Conservation (phyloP, 2,329 filamentous ascomycete genomes). For the Beauveria sp. region DNA sequence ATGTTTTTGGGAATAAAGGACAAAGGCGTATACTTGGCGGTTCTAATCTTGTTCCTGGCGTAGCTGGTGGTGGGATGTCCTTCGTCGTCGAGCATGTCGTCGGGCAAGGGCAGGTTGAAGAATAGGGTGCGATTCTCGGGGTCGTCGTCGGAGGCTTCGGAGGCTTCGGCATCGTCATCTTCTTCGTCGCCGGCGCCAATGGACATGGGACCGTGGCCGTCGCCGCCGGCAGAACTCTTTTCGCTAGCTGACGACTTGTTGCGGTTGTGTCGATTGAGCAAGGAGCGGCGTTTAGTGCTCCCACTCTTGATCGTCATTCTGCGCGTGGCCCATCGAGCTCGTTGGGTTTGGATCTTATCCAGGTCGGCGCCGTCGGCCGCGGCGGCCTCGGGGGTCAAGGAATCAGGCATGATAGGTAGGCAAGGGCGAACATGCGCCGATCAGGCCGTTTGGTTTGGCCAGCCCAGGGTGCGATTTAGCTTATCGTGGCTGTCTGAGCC, state of each 20-base stretch:
- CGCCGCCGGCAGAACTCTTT: conserved; percentile 49
- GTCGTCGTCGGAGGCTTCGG: conserved; percentile 30
- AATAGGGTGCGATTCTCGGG: conserved; percentile 56
- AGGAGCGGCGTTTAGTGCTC: conserved; percentile 70
- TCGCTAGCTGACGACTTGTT: conserved; percentile 54
- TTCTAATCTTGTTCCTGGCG: conserved; percentile 92
- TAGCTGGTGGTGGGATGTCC: conserved; percentile 65
- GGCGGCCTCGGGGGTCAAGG: conserved; percentile 19
- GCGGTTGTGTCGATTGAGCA: conserved; percentile 69
- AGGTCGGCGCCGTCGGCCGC: conserved; percentile 16
- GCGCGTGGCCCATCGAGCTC: conserved; percentile 94
- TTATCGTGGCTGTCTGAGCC: neutral
- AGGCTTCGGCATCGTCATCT: conserved; percentile 22
- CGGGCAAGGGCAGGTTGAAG: conserved; percentile 79
- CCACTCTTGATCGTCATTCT: conserved; percentile 71
- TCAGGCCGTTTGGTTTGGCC: conserved; percentile 9
- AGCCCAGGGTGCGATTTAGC: neutral
- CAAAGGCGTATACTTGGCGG: conserved; percentile 91
- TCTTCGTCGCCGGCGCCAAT: conserved; percentile 20
- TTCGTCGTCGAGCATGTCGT: conserved; percentile 69
- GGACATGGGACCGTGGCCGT: conserved; percentile 32
- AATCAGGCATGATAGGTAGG: conserved; percentile 25
- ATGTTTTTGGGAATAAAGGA: conserved; percentile 96
- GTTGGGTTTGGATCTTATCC: conserved; percentile 46
- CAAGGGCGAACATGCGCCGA: conserved; percentile 11